phyloP scores from a whole-genome alignment of 371 early-diverging fungal genomes.

The Fennellomyces sp. region DNA sequence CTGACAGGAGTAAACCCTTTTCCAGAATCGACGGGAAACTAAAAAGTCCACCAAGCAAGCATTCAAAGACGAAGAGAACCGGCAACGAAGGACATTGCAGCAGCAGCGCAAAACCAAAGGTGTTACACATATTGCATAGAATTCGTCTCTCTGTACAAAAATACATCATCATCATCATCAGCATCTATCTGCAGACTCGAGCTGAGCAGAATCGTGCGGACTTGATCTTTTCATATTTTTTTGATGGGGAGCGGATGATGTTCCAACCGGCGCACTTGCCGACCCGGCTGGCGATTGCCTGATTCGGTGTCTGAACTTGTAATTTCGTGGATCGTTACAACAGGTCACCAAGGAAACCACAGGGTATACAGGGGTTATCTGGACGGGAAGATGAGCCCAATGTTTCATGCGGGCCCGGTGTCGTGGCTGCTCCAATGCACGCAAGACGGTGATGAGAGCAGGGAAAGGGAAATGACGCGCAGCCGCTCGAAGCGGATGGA shows the following conservation, averaged over 20 bases:
- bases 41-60: conserved; percentile 79
- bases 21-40: conserved; percentile 64
- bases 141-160: not conserved
- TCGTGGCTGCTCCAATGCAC: no score
- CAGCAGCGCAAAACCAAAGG: conserved; percentile 53
- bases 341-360: no score
- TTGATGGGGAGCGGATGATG: not conserved
- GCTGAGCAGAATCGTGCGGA: not conserved
- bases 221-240: conserved; percentile 2
- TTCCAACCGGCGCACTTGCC: not conserved
- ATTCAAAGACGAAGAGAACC: conserved; percentile 67
- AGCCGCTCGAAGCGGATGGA: not conserved
- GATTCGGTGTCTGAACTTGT: not conserved
- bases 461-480: not conserved
- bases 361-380: no score
- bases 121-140: conserved; percentile 39
- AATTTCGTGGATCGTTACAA: no score
- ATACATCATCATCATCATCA: not conserved
- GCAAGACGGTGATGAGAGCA: not conserved
- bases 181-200: no score
- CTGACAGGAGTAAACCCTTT: conserved; percentile 3
- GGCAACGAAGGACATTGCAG: conserved; percentile 55
- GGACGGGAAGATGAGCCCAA: no score
- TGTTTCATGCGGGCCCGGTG: no score
- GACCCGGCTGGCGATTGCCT: not conserved